Conservation (phyloP, 495 filamentous ascomycete genomes). For the Daldinia vernicosa region DNA sequence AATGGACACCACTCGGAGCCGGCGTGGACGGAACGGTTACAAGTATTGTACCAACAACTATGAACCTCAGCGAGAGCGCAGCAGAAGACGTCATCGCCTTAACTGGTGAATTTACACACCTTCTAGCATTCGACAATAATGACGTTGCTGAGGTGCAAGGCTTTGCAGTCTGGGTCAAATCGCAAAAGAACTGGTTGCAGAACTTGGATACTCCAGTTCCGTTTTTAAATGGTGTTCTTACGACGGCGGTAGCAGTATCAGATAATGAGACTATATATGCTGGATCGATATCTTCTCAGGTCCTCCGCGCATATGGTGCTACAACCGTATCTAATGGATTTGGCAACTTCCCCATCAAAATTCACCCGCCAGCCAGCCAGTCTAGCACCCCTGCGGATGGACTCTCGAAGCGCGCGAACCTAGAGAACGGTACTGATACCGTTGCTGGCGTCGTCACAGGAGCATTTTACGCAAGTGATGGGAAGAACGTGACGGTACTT, state of each 20-base stretch:
- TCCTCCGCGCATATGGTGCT: constrained; percentile 72
- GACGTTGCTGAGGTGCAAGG: constrained; percentile 69
- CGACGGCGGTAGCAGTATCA: constrained; percentile 68
- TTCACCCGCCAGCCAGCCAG: constrained; percentile 56
- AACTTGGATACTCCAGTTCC: constrained; percentile 75
- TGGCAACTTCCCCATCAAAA: constrained; percentile 66
- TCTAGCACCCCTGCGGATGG: constrained; percentile 39
- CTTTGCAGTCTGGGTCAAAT: constrained; percentile 95
- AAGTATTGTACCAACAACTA: constrained; percentile 74
- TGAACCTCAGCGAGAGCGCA: constrained; percentile 77
- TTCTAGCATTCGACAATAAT: constrained; percentile 71
- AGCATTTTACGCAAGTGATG: constrained; percentile 72
- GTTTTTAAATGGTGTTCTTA: constrained; percentile 74
- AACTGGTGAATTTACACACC: constrained; percentile 79
- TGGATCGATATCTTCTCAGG: constrained; percentile 78
- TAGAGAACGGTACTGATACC: constrained; percentile 50
- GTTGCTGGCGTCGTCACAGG: constrained; percentile 75
- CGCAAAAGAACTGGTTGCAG: constrained; percentile 85
- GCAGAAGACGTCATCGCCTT: constrained; percentile 80
- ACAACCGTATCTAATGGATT: constrained; percentile 68
- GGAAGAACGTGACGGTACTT: constrained; percentile 83
- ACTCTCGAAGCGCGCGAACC: constrained; percentile 66
- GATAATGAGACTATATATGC: constrained; percentile 73
- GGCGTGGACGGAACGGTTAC: constrained; percentile 85
- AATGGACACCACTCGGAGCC: constrained; percentile 82